Evolutionary conservation across 768 basidiomycete genomes (phyloP).

Genomic region (Kwoniella newhampshirensis): DNA sequence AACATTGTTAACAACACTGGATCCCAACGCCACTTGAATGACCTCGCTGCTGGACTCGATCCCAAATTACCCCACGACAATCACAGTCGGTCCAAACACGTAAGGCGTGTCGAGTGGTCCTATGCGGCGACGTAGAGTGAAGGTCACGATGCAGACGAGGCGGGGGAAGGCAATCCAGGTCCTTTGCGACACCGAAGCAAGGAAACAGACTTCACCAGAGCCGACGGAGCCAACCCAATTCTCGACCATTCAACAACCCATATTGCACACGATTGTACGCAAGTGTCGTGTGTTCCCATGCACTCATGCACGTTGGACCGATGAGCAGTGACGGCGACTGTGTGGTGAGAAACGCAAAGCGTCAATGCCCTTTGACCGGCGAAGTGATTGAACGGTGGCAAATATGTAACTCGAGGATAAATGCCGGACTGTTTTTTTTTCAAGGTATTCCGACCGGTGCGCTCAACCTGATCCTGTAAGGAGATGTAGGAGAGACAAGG

Average conservation of each 20-base stretch:
- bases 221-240: neutral
- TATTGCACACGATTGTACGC: neutral
- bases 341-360: neutral
- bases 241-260: neutral
- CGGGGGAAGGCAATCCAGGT: constrained; percentile 32
- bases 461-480: constrained; percentile 23
- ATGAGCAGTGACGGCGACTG: constrained; percentile 10
- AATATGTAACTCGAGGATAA: neutral
- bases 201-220: constrained; percentile 4
- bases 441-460: neutral
- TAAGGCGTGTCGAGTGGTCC: constrained; percentile 6
- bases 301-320: neutral
- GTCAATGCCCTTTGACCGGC: too few species aligned
- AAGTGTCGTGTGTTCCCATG: neutral
- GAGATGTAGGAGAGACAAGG: constrained; percentile 14
- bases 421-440: neutral
- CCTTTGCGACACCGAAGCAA: constrained; percentile 5
- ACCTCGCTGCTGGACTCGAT: constrained; percentile 29
- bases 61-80: constrained; percentile 19
- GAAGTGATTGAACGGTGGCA: neutral
- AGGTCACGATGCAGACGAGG: constrained; percentile 24
- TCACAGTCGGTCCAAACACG: constrained; percentile 10
- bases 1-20: constrained; percentile 15
- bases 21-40: constrained; percentile 32
- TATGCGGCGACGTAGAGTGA: constrained; percentile 8